Base-by-base conservation (phyloP, 2,329 filamentous ascomycete genomes). In the Monosporascus sp. region DNA sequence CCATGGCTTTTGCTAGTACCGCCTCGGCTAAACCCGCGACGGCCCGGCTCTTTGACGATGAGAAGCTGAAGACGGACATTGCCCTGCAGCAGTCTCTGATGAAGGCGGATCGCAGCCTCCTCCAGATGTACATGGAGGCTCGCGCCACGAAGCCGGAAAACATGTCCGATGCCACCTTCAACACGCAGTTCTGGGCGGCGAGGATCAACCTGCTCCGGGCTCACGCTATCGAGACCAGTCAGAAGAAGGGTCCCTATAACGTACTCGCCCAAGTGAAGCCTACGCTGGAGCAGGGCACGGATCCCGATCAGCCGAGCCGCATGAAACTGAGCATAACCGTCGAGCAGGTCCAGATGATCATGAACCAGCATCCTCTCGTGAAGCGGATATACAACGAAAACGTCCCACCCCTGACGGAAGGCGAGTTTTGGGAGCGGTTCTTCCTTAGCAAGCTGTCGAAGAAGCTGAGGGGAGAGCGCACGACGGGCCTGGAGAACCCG, bases 151-250 rank as follows among this genome's bases (percentile, higher is more conserved):
- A 96, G 65, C 91, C 93, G 0, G 88, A 93, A 7, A 85, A 88
- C 2, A 87, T 97, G 56, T 87, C 87, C 0, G 84, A 88, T 27
- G 82, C 82, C 2, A 87, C 91, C 45, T 96, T 97, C 69, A 91
- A 93, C 60, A 78, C 84, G 1, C 93, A 97, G 68, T 99, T 99
- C 73, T 99, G 94, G 94, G 90, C 90, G 1, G 90, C 90, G 2
- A 82, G 95, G 46, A 82, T 92, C 47, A 90, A 90, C 67, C 76
- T 97, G 35, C 79, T 99, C 31, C 88, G 94, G 14, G 88, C 93
- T 0, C 89, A 97, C 72, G 92, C 91, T 2, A 94, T 96, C 46
- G 91, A 97, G 70, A 85, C 82, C 52, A 85, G 83, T 54, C 95
- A 99, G 73, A 88, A 85, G 61, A 87, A 89, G 59, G 94, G 93